Percentiles rank a stretch among this genome's conserved stretches.
Conservation (phyloP, 139 green algal species). For the Volvox africanus region DNA sequence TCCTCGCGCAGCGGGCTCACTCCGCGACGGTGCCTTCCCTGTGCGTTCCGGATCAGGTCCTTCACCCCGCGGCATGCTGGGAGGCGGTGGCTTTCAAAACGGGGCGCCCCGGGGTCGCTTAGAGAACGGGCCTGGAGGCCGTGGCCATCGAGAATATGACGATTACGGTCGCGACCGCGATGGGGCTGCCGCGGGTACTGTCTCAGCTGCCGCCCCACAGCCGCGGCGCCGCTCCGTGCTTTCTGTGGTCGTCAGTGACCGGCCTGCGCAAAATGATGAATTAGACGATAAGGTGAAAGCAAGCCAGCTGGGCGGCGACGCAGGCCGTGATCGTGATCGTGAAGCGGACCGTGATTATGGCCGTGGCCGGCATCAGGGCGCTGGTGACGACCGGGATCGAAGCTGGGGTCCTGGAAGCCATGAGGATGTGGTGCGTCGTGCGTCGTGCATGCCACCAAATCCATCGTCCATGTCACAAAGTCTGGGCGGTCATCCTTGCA, state of each 20-base stretch:
- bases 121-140: neutral
- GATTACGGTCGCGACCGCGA: constrained; percentile 1
- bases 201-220: neutral
- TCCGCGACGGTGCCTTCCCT: neutral
- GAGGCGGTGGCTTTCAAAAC: neutral
- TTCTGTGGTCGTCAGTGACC: constrained; percentile 8
- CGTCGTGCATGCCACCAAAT: no score
- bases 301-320: neutral
- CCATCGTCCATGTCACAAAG: no score
- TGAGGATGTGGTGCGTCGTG: neutral
- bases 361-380: neutral
- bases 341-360: neutral
- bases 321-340: constrained; percentile 3
- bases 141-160: neutral
- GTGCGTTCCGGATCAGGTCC: neutral
- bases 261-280: neutral
- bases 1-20: neutral
- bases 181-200: neutral
- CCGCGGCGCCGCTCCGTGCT: constrained; percentile 20
- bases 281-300: neutral
- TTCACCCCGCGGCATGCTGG: neutral
- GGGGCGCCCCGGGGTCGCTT: constrained; percentile 6
- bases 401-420: neutral
- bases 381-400: neutral
- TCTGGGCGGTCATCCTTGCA: no score